phyloP scores from a whole-genome alignment of 2,329 filamentous ascomycete species.

The Teratosphaeria destructans region DNA sequence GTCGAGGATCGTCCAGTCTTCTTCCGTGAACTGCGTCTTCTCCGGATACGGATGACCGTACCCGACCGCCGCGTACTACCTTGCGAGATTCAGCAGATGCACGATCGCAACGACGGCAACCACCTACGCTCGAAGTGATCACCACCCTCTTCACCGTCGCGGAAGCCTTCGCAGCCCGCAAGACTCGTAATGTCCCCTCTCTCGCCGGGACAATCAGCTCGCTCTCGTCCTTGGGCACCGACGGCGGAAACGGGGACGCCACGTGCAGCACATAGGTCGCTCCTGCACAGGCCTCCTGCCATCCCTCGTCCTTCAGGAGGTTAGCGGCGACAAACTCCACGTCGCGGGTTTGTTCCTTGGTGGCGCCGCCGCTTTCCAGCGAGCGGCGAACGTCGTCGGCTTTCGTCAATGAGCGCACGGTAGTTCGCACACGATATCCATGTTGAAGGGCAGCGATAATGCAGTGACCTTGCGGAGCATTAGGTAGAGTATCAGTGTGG shows the following conservation, averaged over 20 bases:
- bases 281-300: constrained; percentile 19
- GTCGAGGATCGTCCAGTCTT: constrained; percentile 21
- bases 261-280: constrained; percentile 23
- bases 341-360: constrained; percentile 6
- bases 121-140: constrained; percentile 10
- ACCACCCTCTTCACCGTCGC: constrained; percentile 29
- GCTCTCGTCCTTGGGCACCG: constrained; percentile 22
- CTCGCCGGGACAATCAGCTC: constrained; percentile 25
- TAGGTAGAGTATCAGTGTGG: too few relatives aligned
- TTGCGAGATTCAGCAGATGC: neutral
- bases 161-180: constrained; percentile 19
- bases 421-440: constrained; percentile 24
- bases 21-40: constrained; percentile 21
- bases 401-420: constrained; percentile 16
- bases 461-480: constrained; percentile 7
- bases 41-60: constrained; percentile 15
- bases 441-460: constrained; percentile 17
- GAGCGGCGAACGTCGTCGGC: constrained; percentile 13
- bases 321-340: constrained; percentile 21
- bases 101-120: neutral
- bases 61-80: neutral
- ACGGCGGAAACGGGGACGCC: constrained; percentile 20
- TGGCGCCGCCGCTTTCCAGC: constrained; percentile 14
- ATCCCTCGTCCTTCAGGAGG: constrained; percentile 20
- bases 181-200: constrained; percentile 24